A percentile compares a stretch with the other conserved stretches of the same genome.
These are phyloP conservation scores for Oidiodendron maius DNA, from an alignment of 495 filamentous ascomycete species.

Conservation along the genomic window DNA sequence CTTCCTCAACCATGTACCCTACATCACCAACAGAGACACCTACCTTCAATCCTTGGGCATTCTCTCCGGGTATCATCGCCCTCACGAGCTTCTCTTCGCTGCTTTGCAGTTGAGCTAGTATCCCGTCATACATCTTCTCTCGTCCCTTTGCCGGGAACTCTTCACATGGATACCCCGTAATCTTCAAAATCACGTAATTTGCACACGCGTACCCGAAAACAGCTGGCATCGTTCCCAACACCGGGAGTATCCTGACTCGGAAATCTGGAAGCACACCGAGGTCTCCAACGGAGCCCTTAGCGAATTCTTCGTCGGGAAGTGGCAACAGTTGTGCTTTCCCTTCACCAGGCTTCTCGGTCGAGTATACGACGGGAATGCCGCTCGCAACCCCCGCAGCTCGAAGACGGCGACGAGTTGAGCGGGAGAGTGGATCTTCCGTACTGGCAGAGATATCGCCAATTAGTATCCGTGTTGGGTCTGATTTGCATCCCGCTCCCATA, in stretches of 20 bases:
- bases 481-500: constrained; percentile 98
- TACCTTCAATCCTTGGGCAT: constrained; percentile 65
- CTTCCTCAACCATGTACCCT: constrained; percentile 82
- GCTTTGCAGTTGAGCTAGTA: constrained; percentile 65
- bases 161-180: constrained; percentile 84
- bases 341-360: constrained; percentile 82
- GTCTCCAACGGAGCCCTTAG: constrained; percentile 82
- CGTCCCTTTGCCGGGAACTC: constrained; percentile 75
- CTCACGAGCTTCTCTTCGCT: constrained; percentile 67
- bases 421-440: constrained; percentile 84
- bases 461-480: constrained; percentile 85
- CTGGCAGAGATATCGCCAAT: constrained; percentile 89
- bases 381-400: constrained; percentile 72
- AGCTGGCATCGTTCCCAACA: constrained; percentile 94
- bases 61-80: constrained; percentile 44
- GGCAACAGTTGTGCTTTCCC: constrained; percentile 89
- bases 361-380: constrained; percentile 89
- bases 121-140: constrained; percentile 84
- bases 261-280: constrained; percentile 88
- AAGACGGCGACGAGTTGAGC: constrained; percentile 72
- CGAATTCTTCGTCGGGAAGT: constrained; percentile 80
- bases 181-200: constrained; percentile 82
- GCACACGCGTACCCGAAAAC: constrained; percentile 87
- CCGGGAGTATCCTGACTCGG: constrained; percentile 85
- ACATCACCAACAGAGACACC: constrained; percentile 75